Evolutionary conservation across 495 filamentous ascomycete species (phyloP).

Genomic region (Penicillium roqueforti): DNA sequence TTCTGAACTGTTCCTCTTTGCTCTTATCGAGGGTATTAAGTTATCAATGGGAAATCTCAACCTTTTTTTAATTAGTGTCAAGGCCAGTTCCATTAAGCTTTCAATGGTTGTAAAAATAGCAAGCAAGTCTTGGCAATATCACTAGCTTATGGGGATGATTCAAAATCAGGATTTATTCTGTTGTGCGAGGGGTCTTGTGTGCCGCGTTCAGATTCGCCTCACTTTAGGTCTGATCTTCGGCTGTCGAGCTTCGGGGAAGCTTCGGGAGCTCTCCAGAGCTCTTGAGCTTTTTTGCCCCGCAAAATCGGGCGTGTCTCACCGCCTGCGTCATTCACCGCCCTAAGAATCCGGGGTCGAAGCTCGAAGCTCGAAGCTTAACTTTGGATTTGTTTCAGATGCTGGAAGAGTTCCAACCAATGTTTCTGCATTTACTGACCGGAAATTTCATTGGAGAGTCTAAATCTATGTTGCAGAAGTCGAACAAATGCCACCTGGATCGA

Average conservation of each 20-base stretch:
- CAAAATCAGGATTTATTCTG: not conserved
- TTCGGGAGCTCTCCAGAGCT: conserved; percentile 1
- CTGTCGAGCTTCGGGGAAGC: not conserved
- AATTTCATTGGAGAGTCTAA: not conserved
- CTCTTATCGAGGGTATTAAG: conserved; percentile 26
- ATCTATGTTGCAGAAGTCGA: not conserved
- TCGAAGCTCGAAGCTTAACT: conserved; percentile 4
- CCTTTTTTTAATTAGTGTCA: conserved; percentile 15
- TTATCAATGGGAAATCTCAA: conserved; percentile 34
- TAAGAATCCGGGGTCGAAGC: conserved; percentile 5
- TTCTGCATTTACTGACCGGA: not conserved
- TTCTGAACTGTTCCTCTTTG: conserved; percentile 24
- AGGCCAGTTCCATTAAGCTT: not conserved
- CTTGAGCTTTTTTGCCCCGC: conserved; percentile 7
- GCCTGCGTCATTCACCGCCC: conserved; percentile 13
- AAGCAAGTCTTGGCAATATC: not conserved
- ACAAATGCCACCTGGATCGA: not conserved
- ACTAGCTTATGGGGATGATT: not conserved
- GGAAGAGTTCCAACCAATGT: not conserved
- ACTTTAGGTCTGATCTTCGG: too few species aligned
- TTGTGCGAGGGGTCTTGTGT: not conserved
- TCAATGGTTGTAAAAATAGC: not conserved
- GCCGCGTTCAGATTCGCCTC: not conserved
- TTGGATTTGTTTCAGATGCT: not conserved
- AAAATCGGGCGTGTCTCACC: not conserved